Evolutionary conservation across 768 basidiomycete species (phyloP), one percentile per base, ranked within the genome.

Genomic region (Macrocybe gigantea): DNA sequence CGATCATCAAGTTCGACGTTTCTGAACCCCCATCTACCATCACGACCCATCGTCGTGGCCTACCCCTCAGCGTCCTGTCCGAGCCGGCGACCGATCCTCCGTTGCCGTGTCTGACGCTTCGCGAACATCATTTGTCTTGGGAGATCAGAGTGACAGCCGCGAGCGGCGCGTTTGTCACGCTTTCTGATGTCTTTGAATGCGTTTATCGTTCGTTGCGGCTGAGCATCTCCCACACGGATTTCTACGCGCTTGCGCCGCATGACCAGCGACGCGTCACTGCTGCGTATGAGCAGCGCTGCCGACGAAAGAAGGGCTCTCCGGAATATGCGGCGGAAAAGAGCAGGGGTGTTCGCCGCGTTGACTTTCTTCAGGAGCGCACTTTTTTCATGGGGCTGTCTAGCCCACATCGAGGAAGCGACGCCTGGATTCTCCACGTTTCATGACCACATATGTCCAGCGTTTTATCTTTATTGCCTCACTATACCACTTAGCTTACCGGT

Each of bases 291-390:
- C 49, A 55, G 11, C 70, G 82, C 6, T 79, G 72, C 53, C 49
- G 66, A 7, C 64, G 72, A 5, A 64, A 70, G 8, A 54, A 59
- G 0, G 63, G 64, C 13, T 53, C 61, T 4, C 59, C 58, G 33
- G 64, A 59, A 0, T 68, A 69, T 37, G 69, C 68, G 13, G 66
- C 68, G 36, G 80, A 82, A 67, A 72, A 74, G 53, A 61, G 58
- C 3, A 69, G 70, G 43, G 80, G 79, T 0, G 66, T 83, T 51
- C 78, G 74, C 56, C 68, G 81, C 45, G 71, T 83, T 4, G 82
- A 85, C 59, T 82, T 82, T 56, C 62, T 83, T 43, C 66, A 72
- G 57, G 73, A 68, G 5, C 61, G 58, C 8, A 71, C 64, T 1
- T 61, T 57, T 33, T 78, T 80, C 66, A 57, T 66, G 55, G 75